Base-by-base conservation (phyloP, 2,329 filamentous ascomycete species). In the Botryotinia convoluta region DNA sequence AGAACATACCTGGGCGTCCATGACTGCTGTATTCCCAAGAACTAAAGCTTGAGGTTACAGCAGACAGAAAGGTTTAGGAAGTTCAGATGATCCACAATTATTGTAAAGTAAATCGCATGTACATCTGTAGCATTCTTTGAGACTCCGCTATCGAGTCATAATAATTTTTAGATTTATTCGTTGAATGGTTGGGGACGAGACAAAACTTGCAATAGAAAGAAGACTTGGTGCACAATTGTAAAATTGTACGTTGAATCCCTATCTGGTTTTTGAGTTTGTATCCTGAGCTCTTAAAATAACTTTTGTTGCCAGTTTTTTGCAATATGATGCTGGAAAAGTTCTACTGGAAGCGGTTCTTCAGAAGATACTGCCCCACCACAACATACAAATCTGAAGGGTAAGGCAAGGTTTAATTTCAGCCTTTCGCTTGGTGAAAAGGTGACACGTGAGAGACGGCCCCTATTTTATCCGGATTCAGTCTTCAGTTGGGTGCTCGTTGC, bases 1-100 rank as follows among this genome's bases (percentile, higher is more conserved):
- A 37, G 39, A 72, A 77, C 76, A 75, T 78, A 80, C 79, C 76
- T 81, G 79, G 72, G 74, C 73, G 74, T 81, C 79, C 79, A 81
- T 81, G 75, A 76, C 76, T 73, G 64, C 74, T 72, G 74, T 69
- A 44, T 65, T 71, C 70, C 59, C 61, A 61, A 64, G 57, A 57
- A 57, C 29, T 48, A 59, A 69, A 71, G 48, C 72, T 74, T 69
- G n/a, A 74, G 69, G 57, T 64, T 51, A 60, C 65, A 74, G 63
- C 54, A 63, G 60, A 48, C 62, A 48, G 37, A 69, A 57, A 42
- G 64, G 60, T 45, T 37, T 29, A 14, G 62, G 51, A 54, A 67
- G 68, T 69, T 67, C 32, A 48, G 51, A 72, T 74, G 44, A 64
- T 74, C 74, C 77, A 75, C 76, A 79, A 77, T 77, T 75, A 68